Percentiles rank a stretch among this genome's conserved stretches.
Evolutionary conservation across 176 grass and related monocot species (phyloP).

Genomic region (Lolium rigidum): DNA sequence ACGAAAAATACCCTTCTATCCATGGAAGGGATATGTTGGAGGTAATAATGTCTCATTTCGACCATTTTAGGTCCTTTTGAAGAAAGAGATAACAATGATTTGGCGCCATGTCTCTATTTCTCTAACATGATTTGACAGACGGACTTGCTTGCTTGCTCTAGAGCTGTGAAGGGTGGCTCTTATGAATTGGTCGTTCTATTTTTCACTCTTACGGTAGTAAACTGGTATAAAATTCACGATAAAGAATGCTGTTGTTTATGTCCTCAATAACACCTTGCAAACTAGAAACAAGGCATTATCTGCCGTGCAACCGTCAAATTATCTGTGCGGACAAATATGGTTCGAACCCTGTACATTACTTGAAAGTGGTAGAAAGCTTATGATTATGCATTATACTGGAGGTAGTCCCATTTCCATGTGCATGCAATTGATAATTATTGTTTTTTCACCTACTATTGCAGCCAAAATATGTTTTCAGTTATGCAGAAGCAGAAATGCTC

Average conservation of each 20-base stretch:
- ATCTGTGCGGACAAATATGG: not conserved
- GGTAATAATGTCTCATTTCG: conserved; percentile 35
- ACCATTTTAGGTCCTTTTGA: not conserved
- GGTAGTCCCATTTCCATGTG: not conserved
- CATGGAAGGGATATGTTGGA: conserved; percentile 53
- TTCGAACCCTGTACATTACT: not conserved
- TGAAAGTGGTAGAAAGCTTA: conserved; percentile 3
- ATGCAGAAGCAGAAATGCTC: not conserved
- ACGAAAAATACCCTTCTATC: conserved; percentile 41
- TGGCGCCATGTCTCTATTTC: not conserved
- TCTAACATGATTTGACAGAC: not conserved
- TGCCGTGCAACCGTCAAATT: not conserved
- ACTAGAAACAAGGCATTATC: not conserved
- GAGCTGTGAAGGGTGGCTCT: not conserved
- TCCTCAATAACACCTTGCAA: not conserved
- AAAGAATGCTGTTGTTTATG: not conserved
- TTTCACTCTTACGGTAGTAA: not conserved
- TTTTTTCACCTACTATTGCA: not conserved
- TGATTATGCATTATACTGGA: not conserved
- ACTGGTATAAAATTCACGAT: not conserved
- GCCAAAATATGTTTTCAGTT: not conserved
- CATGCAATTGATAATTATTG: not conserved
- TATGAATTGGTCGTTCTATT: conserved; percentile 15
- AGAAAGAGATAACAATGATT: not conserved
- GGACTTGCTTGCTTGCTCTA: not conserved